Base-by-base conservation (phyloP, 306 rosid genomes). In the Gleditsia sinensis region DNA sequence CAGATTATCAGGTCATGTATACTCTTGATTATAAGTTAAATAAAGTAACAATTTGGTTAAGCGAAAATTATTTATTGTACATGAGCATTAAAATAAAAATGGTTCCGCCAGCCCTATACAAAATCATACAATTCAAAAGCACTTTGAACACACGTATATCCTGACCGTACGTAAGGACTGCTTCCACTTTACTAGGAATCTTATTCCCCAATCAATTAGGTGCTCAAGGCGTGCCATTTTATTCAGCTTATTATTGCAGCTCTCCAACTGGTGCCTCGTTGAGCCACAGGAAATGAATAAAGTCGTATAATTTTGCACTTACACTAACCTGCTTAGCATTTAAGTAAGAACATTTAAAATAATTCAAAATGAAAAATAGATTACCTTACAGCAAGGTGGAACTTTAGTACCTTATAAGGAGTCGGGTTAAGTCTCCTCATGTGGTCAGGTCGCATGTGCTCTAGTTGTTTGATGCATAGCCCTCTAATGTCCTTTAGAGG, bases 251-350 rank as follows among this genome's bases (percentile, higher is more conserved):
- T 72, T 54, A 93, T 75, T 84, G 96, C 80, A 93, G 67, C 88
- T 93, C 98, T 58, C 98, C 96, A 16, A 91, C 94, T 24, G 98
- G 98, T 67, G 98, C 98, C 79, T 93, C 98, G 30, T 91, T 88
- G 72, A 93, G 90, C 98, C 98, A 93, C 71, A 91, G 70, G 88
- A 83, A 86, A 69, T 91, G 98, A 81, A 93, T 93, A 88, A 91
- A 91, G 74, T 93, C 96, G 21, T 93, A 93, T 37, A 91, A 67
- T 19, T 88, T 85, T 16, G 88, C 94, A 78, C 98, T 93, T 21
- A 93, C 98, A 61, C 97, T 89, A 24, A 93, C 97, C 98, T 93
- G 86, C 67, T 70, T 7, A 79, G 53, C 43, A 7, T 71, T 59
- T 48, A 0, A 59, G 39, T 16, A 42, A 51, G 51, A 33, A 20